Conservation (phyloP, 108 stramenopile species). For the Fistulifera pelliculosa region DNA sequence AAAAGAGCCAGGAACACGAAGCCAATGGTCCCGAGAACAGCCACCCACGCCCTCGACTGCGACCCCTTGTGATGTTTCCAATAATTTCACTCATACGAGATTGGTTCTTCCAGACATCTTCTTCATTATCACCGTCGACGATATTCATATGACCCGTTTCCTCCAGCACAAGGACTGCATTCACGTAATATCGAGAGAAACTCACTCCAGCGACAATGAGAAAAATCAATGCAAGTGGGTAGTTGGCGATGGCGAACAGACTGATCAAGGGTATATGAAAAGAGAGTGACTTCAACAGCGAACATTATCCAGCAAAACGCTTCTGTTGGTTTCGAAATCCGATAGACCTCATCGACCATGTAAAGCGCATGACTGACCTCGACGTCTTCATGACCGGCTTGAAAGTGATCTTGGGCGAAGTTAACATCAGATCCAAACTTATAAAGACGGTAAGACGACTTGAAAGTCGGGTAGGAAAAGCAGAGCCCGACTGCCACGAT, state of each 20-base stretch:
- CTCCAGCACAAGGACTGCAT: slow-evolving; percentile 19
- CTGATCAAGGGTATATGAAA: slow-evolving; percentile 44
- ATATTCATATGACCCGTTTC: slow-evolving; percentile 30
- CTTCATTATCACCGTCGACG: slow-evolving; percentile 14
- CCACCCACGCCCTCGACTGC: slow-evolving; percentile 19
- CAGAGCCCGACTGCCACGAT: neutral
- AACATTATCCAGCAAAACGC: slow-evolving; percentile 34
- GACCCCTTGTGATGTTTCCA: slow-evolving; percentile 25
- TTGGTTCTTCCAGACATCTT: slow-evolving; percentile 20
- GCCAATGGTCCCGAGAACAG: slow-evolving; percentile 22
- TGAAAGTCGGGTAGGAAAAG: slow-evolving; percentile 1
- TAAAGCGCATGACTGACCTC: slow-evolving; percentile 21
- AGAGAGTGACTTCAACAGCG: slow-evolving; percentile 30
- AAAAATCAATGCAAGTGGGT: slow-evolving; percentile 14
- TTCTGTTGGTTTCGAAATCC: slow-evolving; percentile 32
- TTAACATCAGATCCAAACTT: slow-evolving; percentile 2
- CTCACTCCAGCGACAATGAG: slow-evolving; percentile 15
- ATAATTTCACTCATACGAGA: slow-evolving; percentile 36
- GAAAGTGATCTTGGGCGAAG: neutral
- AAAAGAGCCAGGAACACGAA: slow-evolving; percentile 37
- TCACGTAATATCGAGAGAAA: slow-evolving; percentile 18
- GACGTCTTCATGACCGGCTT: neutral
- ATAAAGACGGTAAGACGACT: slow-evolving; percentile 6
- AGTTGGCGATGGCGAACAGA: slow-evolving; percentile 26
- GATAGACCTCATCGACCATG: slow-evolving; percentile 40